phyloP scores from a whole-genome alignment of 2,329 filamentous ascomycete genomes.

The Ascochyta rabiei region DNA sequence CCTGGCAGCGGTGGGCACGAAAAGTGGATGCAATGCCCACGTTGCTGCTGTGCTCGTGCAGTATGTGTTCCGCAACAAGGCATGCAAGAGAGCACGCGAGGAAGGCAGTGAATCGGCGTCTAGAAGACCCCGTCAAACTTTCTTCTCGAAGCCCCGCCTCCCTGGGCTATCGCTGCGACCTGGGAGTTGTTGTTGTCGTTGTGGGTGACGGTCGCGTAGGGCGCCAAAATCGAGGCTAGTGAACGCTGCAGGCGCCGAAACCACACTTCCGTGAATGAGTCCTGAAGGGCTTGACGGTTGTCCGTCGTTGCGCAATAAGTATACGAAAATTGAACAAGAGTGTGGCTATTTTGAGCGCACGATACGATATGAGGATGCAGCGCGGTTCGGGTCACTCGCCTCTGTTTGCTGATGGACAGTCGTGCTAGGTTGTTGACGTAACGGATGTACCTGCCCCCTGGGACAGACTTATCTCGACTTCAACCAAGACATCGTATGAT shows the following conservation, averaged over 20 bases:
- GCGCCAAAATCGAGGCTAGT: slow-evolving; percentile 15
- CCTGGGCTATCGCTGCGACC: slow-evolving; percentile 29
- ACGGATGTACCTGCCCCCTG: slow-evolving; percentile 25
- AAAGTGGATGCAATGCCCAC: slow-evolving; percentile 14
- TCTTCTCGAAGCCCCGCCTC: slow-evolving; percentile 28
- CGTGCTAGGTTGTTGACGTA: slow-evolving; percentile 12
- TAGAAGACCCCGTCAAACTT: slow-evolving; percentile 26
- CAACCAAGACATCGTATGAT: slow-evolving; percentile 16
- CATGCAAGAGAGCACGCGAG: slow-evolving; percentile 12
- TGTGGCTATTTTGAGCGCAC: slow-evolving; percentile 8
- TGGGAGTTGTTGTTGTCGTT: neutral
- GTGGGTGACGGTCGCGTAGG: slow-evolving; percentile 23
- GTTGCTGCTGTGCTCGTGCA: slow-evolving; percentile 19
- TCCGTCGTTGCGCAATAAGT: slow-evolving; percentile 11
- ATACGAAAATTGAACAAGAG: slow-evolving; percentile 3
- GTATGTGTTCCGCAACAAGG: slow-evolving; percentile 5
- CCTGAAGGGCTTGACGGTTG: neutral
- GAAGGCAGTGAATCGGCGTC: slow-evolving; percentile 12
- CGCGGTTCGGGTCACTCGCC: slow-evolving; percentile 9
- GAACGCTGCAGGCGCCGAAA: neutral
- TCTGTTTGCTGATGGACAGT: slow-evolving; percentile 2
- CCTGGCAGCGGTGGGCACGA: slow-evolving; percentile 4
- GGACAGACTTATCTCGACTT: slow-evolving; percentile 24
- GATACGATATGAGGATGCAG: slow-evolving; percentile 8
- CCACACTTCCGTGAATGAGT: neutral